A percentile compares a stretch with the other conserved stretches of the same genome.
Evolutionary conservation across 208 protist species (phyloP).

Genomic region (Naegleria lovaniensis): DNA sequence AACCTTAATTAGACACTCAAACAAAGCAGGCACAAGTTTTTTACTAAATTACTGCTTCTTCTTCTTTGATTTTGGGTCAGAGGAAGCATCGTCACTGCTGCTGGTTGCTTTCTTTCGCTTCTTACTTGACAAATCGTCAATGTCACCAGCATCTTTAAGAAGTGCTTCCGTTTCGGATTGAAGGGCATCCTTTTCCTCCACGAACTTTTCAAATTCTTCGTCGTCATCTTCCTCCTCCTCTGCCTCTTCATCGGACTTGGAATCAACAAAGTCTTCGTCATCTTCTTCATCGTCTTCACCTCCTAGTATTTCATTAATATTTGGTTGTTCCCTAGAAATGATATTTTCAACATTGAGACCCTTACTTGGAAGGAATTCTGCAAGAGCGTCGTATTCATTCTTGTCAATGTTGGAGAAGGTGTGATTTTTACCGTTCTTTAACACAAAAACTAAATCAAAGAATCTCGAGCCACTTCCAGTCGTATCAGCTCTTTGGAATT

Average conservation of each 20-base stretch:
- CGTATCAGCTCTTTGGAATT: conserved; percentile 3
- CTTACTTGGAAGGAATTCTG: background rate
- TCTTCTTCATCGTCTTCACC: background rate
- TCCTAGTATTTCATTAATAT: background rate
- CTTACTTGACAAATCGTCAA: background rate
- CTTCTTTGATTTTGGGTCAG: no score
- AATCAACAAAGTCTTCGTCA: conserved; percentile 2
- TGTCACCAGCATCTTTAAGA: background rate
- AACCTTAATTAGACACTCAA: no score
- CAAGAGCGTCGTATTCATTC: background rate
- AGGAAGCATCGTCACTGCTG: no score
- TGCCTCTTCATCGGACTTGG: background rate
- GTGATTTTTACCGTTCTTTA: background rate
- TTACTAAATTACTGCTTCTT: no score
- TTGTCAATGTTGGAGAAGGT: conserved; percentile 8
- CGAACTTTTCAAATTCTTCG: background rate
- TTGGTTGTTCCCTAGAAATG: background rate
- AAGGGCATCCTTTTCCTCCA: background rate
- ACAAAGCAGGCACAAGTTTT: no score
- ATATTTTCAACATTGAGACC: background rate
- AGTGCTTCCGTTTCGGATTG: background rate
- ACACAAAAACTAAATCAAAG: background rate
- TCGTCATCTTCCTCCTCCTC: background rate
- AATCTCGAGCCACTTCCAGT: background rate
- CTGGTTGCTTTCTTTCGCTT: background rate